phyloP scores from a whole-genome alignment of 2,329 filamentous ascomycete species.

The Hypoxylon sp. region DNA sequence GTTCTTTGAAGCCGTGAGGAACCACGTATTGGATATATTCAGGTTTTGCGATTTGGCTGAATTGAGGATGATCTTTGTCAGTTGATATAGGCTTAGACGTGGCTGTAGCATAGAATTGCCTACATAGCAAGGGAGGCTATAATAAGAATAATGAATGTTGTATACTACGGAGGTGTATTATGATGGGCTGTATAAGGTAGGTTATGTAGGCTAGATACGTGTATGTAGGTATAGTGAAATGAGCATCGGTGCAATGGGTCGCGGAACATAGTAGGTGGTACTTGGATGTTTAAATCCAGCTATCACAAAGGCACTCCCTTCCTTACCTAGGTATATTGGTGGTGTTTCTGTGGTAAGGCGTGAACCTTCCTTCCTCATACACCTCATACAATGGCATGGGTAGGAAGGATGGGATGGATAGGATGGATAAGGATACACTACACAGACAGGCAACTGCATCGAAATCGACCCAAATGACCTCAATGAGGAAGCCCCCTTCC shows the following conservation, averaged over 20 bases:
- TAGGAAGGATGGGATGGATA: neutral
- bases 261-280: neutral
- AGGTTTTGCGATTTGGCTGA: slow-evolving; percentile 19
- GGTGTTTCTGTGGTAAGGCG: neutral
- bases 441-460: neutral
- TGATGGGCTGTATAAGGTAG: slow-evolving; percentile 4
- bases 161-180: slow-evolving; percentile 3
- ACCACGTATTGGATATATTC: neutral
- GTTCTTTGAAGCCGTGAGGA: slow-evolving; percentile 14
- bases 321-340: neutral
- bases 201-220: neutral
- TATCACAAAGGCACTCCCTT: neutral
- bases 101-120: slow-evolving; percentile 13
- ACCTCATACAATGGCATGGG: neutral
- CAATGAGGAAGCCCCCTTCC: slow-evolving; percentile 16
- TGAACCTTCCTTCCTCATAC: slow-evolving; percentile 3
- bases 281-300: neutral
- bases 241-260: neutral
- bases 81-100: neutral
- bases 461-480: slow-evolving; percentile 23
- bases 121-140: neutral
- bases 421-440: slow-evolving; percentile 1
- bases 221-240: neutral
- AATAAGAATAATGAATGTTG: slow-evolving; percentile 16
- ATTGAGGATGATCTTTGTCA: slow-evolving; percentile 12